Conservation (phyloP, 257 asterid genomes). For the Leonotis leonurus region DNA sequence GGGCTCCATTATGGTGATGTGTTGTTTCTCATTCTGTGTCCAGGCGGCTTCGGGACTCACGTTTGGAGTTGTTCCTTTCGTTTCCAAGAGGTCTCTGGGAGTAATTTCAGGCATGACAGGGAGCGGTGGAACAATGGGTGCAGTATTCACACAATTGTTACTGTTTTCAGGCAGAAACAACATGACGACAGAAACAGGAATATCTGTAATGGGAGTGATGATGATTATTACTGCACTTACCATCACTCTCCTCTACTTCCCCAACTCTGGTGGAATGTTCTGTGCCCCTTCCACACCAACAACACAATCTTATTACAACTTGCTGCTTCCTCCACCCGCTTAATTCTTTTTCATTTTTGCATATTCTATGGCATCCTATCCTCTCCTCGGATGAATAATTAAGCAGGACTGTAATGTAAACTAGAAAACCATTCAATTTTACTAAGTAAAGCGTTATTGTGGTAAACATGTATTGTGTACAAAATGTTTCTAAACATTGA, state of each 20-base stretch:
- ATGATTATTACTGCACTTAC: constrained; percentile 35
- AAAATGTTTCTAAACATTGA: too few relatives aligned
- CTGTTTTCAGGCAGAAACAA: constrained; percentile 39
- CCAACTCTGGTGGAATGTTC: constrained; percentile 51
- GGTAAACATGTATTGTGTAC: too few relatives aligned
- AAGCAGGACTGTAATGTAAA: too few relatives aligned
- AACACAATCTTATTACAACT: background rate
- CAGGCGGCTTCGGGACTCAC: constrained; percentile 65
- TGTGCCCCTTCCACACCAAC: constrained; percentile 24
- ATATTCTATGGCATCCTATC: too few relatives aligned
- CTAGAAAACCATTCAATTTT: too few relatives aligned
- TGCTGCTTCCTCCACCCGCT: background rate
- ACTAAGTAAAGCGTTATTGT: too few relatives aligned
- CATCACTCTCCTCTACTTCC: constrained; percentile 38
- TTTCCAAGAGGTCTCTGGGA: constrained; percentile 54
- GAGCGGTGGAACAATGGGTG: constrained; percentile 54
- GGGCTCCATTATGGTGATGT: constrained; percentile 44
- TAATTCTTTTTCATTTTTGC: too few relatives aligned
- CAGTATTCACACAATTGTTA: constrained; percentile 41
- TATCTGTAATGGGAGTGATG: constrained; percentile 48
- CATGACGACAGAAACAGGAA: constrained; percentile 37
- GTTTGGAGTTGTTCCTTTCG: constrained; percentile 67
- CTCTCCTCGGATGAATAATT: too few relatives aligned
- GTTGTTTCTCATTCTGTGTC: constrained; percentile 41
- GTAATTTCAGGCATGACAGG: constrained; percentile 50